Base-by-base conservation (phyloP, 148 eudicot species). In the Amaranthus hypochondriacus region DNA sequence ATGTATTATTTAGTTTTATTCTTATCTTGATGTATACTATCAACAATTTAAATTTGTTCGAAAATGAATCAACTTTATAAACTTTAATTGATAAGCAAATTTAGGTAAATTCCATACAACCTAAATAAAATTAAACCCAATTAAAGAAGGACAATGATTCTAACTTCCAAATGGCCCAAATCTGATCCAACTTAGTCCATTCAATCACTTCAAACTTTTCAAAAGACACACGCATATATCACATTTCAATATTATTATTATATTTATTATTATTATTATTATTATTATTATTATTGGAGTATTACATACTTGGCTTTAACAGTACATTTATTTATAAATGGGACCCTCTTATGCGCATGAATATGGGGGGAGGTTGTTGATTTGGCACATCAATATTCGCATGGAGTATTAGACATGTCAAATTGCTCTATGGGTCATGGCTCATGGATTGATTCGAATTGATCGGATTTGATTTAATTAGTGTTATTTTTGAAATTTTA, bases 311-410 rank as follows among this genome's bases (percentile, higher is more conserved):
- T 69, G 76, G 70, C 75, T 79, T 79, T 62, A 74, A 65, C 69
- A 48, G 60, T 74, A 74, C 74, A 70, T 69, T 75, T 28, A 28
- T 28, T 55, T 14, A 44, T 6, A 15, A 1, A 43, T 73, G 61
- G 69, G 77, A 1, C 81, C 70, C 67, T 55, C 70, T 55, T 28
- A 53, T 52, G 62, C 56, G 69, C 70, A 69, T 74, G 69, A 74
- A 69, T 50, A 49, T 28, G 39, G 39, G 39, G 1, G 39, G n/a
- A 39, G 81, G 81, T 73, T 47, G 81, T 78, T 78, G 74, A 65
- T 68, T 73, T 61, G 81, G 81, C 77, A 73, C 81, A 73, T 78
- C 81, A 78, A 68, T 56, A 54, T 44, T 67, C 52, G 69, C 54
- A 28, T 28, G 39, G 39, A 0, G 56, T 39, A 66, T 78, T 28